phyloP scores from a whole-genome alignment of 805 yeast genomes.

The Yamadazyma paraphyllophila region DNA sequence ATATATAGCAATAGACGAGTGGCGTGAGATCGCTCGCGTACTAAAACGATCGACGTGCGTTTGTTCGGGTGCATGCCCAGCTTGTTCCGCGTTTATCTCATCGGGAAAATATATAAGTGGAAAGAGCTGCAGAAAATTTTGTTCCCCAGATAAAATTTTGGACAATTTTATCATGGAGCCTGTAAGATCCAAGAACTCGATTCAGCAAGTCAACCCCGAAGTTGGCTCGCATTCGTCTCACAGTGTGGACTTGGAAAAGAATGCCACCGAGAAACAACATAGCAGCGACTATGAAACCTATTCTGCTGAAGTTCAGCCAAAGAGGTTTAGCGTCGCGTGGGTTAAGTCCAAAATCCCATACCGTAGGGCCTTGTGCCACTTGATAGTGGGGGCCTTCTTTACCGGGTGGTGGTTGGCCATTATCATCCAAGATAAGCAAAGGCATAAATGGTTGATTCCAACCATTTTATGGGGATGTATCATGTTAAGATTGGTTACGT shows the following conservation, averaged over 20 bases:
- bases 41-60: not conserved
- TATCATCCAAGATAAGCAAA: slow-evolving; percentile 46
- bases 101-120: not conserved
- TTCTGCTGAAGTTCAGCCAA: slow-evolving; percentile 8
- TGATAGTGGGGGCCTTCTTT: slow-evolving; percentile 38
- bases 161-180: slow-evolving; percentile 14
- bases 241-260: slow-evolving; percentile 9
- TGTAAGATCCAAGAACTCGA: slow-evolving; percentile 12
- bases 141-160: slow-evolving; percentile 4
- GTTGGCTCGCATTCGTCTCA: not conserved
- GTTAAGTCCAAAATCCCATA: slow-evolving; percentile 11
- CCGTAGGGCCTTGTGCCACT: slow-evolving; percentile 12
- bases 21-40: not conserved
- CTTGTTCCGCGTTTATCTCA: not conserved
- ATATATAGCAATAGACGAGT: too few species aligned
- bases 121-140: not conserved
- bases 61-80: not conserved
- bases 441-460: slow-evolving; percentile 58
- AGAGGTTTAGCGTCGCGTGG: slow-evolving; percentile 6
- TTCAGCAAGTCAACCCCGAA: slow-evolving; percentile 5
- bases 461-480: slow-evolving; percentile 51
- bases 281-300: slow-evolving; percentile 9
- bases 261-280: slow-evolving; percentile 9
- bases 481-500: slow-evolving; percentile 51
- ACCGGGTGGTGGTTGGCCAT: slow-evolving; percentile 61